Base-by-base conservation (phyloP, 192 early-diverging fungal genomes). In the Phlyctochytrium bullatum region DNA sequence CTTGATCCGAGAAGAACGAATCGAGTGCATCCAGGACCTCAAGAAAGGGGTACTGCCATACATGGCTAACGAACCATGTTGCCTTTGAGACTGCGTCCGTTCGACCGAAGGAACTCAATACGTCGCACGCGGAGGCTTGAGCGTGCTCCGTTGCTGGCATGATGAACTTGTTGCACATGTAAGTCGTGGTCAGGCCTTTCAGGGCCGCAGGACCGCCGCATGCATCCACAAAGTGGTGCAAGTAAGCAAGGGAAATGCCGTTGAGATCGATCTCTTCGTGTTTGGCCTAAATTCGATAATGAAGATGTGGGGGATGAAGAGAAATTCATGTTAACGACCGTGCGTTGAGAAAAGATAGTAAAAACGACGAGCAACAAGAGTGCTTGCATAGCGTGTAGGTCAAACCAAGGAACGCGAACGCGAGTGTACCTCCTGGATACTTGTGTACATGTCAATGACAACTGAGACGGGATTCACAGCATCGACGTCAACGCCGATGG, bases 21-120 rank as follows among this genome's bases (percentile, higher is more conserved):
- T 58, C 34, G 24, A 74, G n/a, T 2, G 71, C 62, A 28, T 68
- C 61, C 3, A 74, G 25, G 20, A 73, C 34, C 23, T 74, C 73
- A 29, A 69, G n/a, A 34, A 74, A 74, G n/a, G 4, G 20, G 62
- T 72, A 74, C 36, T 62, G 20, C 74, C 74, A 75, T 0, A 60
- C 69, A 52, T 75, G 74, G 24, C 65, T 70, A n/a, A 75, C 51
- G 52, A 75, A 75, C 67, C 68, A 69, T 0, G 36, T 61, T 3
- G 68, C 68, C 3, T 62, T 28, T 25, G 54, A 10, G 27, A 57
- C 54, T 10, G 25, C 54, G 27, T 57, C 54, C 10, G 54, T 57
- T 14, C 54, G 12, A 10, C 27, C 27, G 27, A 27, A 6, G 12
- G 27, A 28, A 10, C 10, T 14, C 54, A 57, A 25, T 10, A 25